These are phyloP conservation scores for Komagataella populi DNA, from an alignment of 805 yeast species.

Conservation along the genomic window DNA sequence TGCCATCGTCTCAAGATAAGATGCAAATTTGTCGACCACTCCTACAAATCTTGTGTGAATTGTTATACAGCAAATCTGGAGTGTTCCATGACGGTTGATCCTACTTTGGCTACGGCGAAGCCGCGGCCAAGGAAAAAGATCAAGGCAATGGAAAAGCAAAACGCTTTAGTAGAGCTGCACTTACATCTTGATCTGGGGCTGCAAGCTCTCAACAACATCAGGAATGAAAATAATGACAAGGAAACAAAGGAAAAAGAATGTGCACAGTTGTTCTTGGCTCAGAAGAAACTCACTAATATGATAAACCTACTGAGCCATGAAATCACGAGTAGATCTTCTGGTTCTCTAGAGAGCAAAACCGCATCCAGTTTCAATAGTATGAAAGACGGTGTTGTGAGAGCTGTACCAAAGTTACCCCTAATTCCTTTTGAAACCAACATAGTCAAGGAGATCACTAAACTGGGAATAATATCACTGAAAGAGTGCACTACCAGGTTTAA, in stretches of 20 bases:
- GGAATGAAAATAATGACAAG: constrained; percentile 9
- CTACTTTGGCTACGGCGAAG: constrained; percentile 27
- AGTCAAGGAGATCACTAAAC: constrained; percentile 22
- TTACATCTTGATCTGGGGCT: constrained; percentile 13
- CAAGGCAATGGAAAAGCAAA: constrained; percentile 11
- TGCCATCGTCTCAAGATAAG: constrained; percentile 39
- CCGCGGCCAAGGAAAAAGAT: constrained; percentile 19
- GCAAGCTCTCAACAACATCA: constrained; percentile 9
- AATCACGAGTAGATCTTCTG: not conserved
- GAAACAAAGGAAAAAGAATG: constrained; percentile 3
- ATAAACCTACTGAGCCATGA: constrained; percentile 5
- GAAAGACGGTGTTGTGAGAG: constrained; percentile 20
- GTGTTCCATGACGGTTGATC: constrained; percentile 38
- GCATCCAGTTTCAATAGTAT: constrained; percentile 21
- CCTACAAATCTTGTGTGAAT: constrained; percentile 26
- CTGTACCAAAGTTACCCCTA: constrained; percentile 19
- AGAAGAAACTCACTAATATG: constrained; percentile 15
- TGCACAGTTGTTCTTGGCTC: constrained; percentile 11
- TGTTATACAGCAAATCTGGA: constrained; percentile 28
- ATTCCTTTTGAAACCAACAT: constrained; percentile 22
- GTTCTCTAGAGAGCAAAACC: constrained; percentile 2
- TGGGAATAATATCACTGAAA: constrained; percentile 18
- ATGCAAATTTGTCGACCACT: constrained; percentile 35
- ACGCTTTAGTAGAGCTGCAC: constrained; percentile 14
- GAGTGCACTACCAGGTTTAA: constrained; percentile 21